A percentile compares a stretch with the other conserved stretches of the same genome.
phyloP scores from a whole-genome alignment of 768 basidiomycete species.

The Auricularia auricula-judae region DNA sequence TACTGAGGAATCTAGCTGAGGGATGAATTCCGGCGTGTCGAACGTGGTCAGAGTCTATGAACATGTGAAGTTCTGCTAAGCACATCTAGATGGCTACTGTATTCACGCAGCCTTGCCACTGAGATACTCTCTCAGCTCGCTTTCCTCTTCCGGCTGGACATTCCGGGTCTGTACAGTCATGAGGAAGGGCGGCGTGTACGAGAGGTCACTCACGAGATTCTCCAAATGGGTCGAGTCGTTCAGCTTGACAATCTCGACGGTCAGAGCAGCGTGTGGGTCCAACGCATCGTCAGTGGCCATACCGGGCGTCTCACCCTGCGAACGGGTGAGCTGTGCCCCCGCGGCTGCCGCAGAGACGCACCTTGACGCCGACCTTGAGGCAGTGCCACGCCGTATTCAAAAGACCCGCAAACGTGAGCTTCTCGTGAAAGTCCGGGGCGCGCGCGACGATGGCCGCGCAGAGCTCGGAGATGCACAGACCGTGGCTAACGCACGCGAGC shows the following conservation, averaged over 20 bases:
- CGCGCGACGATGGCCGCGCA: not conserved
- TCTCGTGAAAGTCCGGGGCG: not conserved
- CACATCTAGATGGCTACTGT: too few species aligned
- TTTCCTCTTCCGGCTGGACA: not conserved
- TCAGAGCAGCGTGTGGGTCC: not conserved
- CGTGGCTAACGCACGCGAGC: slow-evolving; percentile 65
- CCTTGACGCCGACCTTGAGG: not conserved
- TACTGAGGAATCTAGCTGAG: too few species aligned
- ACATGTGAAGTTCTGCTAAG: too few species aligned
- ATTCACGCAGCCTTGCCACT: not conserved
- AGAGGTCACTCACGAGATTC: not conserved
- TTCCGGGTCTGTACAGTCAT: not conserved
- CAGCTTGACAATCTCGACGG: not conserved
- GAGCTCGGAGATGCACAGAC: slow-evolving; percentile 49
- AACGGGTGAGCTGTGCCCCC: not conserved
- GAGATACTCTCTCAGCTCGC: not conserved
- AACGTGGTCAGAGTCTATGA: too few species aligned
- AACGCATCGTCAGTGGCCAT: not conserved
- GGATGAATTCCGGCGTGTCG: too few species aligned
- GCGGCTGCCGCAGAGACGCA: not conserved
- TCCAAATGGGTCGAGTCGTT: not conserved
- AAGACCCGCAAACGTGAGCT: not conserved
- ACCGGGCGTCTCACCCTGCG: not conserved
- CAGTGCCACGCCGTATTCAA: not conserved
- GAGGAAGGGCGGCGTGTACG: not conserved